Evolutionary conservation across 1,284 basidiomycete species (phyloP), one percentile per base, ranked within the genome.

Genomic region (Paramarasmius palmivorus): DNA sequence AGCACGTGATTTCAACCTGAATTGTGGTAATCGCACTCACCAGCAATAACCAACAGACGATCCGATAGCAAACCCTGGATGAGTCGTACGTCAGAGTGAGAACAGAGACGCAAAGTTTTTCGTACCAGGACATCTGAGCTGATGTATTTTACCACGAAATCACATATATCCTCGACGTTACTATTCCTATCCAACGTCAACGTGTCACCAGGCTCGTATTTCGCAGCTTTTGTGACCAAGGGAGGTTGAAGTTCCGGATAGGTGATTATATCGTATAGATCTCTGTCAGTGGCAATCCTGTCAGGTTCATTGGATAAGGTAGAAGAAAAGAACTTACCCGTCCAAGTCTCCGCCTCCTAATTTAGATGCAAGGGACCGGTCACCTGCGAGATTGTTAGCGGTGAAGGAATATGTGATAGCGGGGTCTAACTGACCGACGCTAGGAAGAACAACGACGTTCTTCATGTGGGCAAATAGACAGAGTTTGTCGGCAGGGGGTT

Each of bases 131-230:
- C 78, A 62, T 93, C 90, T 0, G 88, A 90, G 57, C 88, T 81
- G 62, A 92, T 90, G 56, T 90, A 94, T 60, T 93, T 84, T 19
- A 93, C 82, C 26, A 94, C 76, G 64, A 94, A 94, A 58, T 92
- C 78, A 57, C 86, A 88, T 1, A 93, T 84, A 59, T 93, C 90
- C 2, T 86, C 76, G 5, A 92, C 80, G 0, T 78, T 84, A 56
- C 84, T 83, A 2, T 81, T 73, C 22, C 79, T 73, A 3, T 78
- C 76, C 1, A 90, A 70, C 4, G 69, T 70, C 17, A 76, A 68
- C 29, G 75, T 68, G 0, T 59, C 57, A 2, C 67, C 71, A 7
- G 75, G 50, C 2, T 69, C 61, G 63, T 92, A 92, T 8, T 71
- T 65, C 2, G 82, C 86, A 10, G 91, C 75, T 0, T 72, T 63